Evolutionary conservation across 177 flowering plant species (phyloP).

Genomic region (Tripterygium wilfordii): DNA sequence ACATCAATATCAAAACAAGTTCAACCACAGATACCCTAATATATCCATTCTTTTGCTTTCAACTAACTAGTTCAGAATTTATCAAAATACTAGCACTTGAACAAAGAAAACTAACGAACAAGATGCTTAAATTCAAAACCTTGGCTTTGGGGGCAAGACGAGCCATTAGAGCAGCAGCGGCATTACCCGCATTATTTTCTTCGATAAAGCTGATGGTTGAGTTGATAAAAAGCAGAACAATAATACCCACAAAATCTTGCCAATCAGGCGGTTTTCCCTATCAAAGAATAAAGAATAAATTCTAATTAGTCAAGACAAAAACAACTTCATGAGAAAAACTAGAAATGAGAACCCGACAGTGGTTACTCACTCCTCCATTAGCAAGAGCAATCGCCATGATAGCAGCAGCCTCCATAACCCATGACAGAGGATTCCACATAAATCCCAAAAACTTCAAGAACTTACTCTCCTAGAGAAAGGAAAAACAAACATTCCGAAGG

Average conservation of each 20-base stretch:
- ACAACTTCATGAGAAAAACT: not conserved
- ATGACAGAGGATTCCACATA: conserved; percentile 95
- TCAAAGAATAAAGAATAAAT: conserved; percentile 1
- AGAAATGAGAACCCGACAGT: not conserved
- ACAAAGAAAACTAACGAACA: not conserved
- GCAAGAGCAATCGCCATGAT: conserved; percentile 90
- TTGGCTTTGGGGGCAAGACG: conserved; percentile 86
- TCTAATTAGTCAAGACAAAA: not conserved
- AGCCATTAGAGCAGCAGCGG: conserved; percentile 96
- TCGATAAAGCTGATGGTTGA: conserved; percentile 88
- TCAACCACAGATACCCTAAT: no score
- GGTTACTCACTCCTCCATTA: conserved; percentile 65
- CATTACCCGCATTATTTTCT: conserved; percentile 92
- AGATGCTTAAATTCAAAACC: conserved; percentile 29
- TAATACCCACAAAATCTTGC: conserved; percentile 87
- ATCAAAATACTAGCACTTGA: not conserved
- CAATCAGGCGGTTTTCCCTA: conserved; percentile 83
- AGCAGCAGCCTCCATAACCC: conserved; percentile 97
- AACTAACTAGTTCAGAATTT: not conserved
- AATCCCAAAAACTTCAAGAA: conserved; percentile 77
- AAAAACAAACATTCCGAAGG: not conserved
- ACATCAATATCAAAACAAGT: no score
- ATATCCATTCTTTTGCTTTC: no score
- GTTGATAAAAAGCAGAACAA: conserved; percentile 65
- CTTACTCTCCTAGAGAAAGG: conserved; percentile 23